phyloP scores from a whole-genome alignment of 2,329 filamentous ascomycete species.

The Hymenoscyphus occultus region DNA sequence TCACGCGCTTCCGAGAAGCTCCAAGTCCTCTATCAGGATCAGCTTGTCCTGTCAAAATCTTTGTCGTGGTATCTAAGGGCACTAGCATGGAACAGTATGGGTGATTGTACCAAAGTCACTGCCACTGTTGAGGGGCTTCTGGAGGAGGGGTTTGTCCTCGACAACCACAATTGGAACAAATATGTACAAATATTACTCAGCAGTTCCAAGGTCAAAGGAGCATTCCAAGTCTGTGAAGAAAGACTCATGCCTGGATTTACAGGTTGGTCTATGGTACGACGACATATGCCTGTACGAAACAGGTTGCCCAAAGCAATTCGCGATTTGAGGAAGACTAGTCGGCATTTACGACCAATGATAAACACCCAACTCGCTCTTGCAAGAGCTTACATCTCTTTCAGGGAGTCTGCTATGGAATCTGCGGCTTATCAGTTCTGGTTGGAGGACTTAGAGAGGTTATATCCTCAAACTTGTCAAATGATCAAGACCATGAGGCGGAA shows the following conservation, averaged over 20 bases:
- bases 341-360: conserved; percentile 27
- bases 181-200: conserved; percentile 64
- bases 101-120: conserved; percentile 50
- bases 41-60: conserved; percentile 43
- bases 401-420: conserved; percentile 21
- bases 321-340: conserved; percentile 24
- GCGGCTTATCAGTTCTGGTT: conserved; percentile 26
- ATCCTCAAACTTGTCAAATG: conserved; percentile 32
- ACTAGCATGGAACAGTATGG: conserved; percentile 45
- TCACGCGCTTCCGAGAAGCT: conserved; percentile 1
- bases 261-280: conserved; percentile 56
- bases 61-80: conserved; percentile 49
- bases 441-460: conserved; percentile 29
- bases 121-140: conserved; percentile 49
- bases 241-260: conserved; percentile 76
- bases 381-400: not conserved
- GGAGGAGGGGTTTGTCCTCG: conserved; percentile 67
- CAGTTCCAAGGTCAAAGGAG: conserved; percentile 57
- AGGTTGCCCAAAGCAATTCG: conserved; percentile 28
- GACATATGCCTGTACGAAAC: conserved; percentile 26
- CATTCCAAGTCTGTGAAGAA: conserved; percentile 72
- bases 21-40: conserved; percentile 29
- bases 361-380: not conserved
- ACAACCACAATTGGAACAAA: conserved; percentile 77
- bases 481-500: conserved; percentile 33